Evolutionary conservation across 805 yeast species (phyloP), one percentile per base, ranked within the genome.

Genomic region (Wickerhamomyces queroliae): DNA sequence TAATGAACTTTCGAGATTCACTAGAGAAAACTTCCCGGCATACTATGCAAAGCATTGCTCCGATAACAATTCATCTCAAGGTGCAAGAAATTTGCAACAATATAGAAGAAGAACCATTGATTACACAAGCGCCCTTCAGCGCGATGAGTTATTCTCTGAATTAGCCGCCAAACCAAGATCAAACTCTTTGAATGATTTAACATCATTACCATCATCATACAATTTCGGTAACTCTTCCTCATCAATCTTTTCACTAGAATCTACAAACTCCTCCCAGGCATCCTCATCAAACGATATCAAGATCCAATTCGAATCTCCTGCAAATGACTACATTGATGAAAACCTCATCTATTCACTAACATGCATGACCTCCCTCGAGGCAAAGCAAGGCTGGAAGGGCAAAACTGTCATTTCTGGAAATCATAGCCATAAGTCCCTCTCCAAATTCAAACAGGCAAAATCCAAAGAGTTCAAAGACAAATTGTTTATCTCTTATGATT

Each of bases 61-160:
- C 21, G 17, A 21, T 16, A 18, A 27, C 33, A 30, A 29, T 18
- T 29, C 19, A 19, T 30, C 33, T 4, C 21, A 19, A 10, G 33
- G 22, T 10, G 27, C 27, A 16, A 19, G 24, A 17, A 26, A 26
- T 15, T 17, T 35, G 8, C 18, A 31, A 20, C 33, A 20, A 12
- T 40, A 33, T 19, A 27, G 41, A 37, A 37, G 37, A 15, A 21
- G 37, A 17, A 37, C 43, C 11, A 40, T 40, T 21, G 38, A 40
- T 16, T 22, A 22, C 16, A 16, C 31, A 7, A 17, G 19, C 15
- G 15, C 15, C 4, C 5, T 27, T 12, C 22, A 33, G 17, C 12
- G 29, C 13, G 21, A 22, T 23, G 33, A 30, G 13, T 30, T 30
- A 5, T 18, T 18, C 4, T 7, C 17, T 3, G 5, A 3, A 3